phyloP scores from a whole-genome alignment of 495 filamentous ascomycete genomes.

The Penicilliopsis zonata region DNA sequence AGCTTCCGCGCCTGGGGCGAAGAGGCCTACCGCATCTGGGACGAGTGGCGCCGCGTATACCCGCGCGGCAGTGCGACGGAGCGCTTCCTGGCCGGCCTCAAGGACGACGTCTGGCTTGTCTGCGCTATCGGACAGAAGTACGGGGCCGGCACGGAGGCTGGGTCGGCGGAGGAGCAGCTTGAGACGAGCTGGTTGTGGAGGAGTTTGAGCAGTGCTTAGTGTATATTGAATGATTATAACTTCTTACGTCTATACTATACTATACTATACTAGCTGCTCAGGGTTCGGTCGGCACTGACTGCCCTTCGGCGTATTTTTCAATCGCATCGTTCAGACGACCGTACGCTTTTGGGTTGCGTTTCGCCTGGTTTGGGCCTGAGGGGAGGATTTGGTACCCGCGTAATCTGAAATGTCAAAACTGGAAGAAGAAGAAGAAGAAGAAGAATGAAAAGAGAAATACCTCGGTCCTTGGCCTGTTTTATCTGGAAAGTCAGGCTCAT shows the following conservation, averaged over 20 bases:
- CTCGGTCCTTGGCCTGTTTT: conserved; percentile 69
- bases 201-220: conserved; percentile 13
- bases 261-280: no score
- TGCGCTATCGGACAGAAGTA: conserved; percentile 86
- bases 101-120: conserved; percentile 69
- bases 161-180: conserved; percentile 30
- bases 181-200: conserved; percentile 34
- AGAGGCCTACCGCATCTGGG: conserved; percentile 92
- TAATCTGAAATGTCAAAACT: conserved; percentile 30
- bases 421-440: neutral
- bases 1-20: conserved; percentile 92
- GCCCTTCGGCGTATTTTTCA: conserved; percentile 37
- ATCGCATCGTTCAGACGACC: conserved; percentile 38
- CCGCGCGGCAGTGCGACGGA: conserved; percentile 51
- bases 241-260: neutral
- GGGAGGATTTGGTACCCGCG: conserved; percentile 78
- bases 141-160: conserved; percentile 30
- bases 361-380: conserved; percentile 47
- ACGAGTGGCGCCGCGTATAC: conserved; percentile 85
- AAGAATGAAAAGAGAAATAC: conserved; percentile 20
- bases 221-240: neutral
- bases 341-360: conserved; percentile 59
- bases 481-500: conserved; percentile 56
- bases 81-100: conserved; percentile 52
- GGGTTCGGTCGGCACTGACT: no score